Conservation (phyloP, 805 yeast species). For the Yamadazyma sp. region DNA sequence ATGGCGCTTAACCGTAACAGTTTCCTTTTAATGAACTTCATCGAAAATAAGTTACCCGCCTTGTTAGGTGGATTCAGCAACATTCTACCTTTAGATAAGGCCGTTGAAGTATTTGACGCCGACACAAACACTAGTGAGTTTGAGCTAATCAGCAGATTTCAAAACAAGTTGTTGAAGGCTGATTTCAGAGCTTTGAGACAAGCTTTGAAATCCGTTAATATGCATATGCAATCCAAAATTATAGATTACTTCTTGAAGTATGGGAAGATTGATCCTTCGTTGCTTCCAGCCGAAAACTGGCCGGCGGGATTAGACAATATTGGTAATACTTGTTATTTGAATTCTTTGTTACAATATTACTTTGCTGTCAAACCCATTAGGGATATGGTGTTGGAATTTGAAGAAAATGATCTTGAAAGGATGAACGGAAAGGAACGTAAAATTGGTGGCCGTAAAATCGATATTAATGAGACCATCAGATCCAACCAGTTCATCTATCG, state of each 20-base stretch:
- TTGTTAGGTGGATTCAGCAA: slow-evolving; percentile 12
- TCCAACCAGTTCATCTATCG: slow-evolving; percentile 80
- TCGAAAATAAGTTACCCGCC: slow-evolving; percentile 45
- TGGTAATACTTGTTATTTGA: slow-evolving; percentile 94
- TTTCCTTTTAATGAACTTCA: slow-evolving; percentile 53
- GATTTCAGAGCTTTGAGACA: slow-evolving; percentile 57
- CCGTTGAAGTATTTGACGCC: slow-evolving; percentile 50
- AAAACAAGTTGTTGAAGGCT: slow-evolving; percentile 24
- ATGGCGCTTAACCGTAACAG: slow-evolving; percentile 61
- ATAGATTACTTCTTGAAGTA: slow-evolving; percentile 56
- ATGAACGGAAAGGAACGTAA: slow-evolving; percentile 36
- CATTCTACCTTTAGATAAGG: slow-evolving; percentile 23
- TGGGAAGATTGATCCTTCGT: slow-evolving; percentile 59
- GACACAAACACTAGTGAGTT: slow-evolving; percentile 55
- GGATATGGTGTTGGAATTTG: slow-evolving; percentile 58
- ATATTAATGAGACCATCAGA: slow-evolving; percentile 73
- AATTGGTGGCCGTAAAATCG: slow-evolving; percentile 84
- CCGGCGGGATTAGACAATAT: slow-evolving; percentile 94
- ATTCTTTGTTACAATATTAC: slow-evolving; percentile 86
- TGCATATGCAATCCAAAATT: slow-evolving; percentile 51
- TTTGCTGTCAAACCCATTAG: slow-evolving; percentile 84
- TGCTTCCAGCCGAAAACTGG: slow-evolving; percentile 63
- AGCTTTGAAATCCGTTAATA: slow-evolving; percentile 58
- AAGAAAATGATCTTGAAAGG: slow-evolving; percentile 26
- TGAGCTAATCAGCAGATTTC: slow-evolving; percentile 50